Conservation (phyloP, 2,329 filamentous ascomycete genomes). For the Alternaria metachromatica region DNA sequence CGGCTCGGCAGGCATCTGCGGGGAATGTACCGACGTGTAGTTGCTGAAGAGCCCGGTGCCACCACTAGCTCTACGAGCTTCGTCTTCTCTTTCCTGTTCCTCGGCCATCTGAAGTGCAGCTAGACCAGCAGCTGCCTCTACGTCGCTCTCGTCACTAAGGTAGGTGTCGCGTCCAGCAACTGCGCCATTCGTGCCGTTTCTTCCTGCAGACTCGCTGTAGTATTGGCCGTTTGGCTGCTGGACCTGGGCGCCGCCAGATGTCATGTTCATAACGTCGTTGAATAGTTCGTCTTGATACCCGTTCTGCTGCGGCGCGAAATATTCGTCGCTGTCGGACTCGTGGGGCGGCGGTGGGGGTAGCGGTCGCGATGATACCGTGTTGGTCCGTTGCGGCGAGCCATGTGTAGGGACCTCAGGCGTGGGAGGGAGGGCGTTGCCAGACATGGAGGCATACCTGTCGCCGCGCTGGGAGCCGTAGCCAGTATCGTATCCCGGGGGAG, state of each 20-base stretch:
- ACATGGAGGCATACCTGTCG: slow-evolving; percentile 40
- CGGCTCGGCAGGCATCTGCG: slow-evolving; percentile 50
- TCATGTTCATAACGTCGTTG: slow-evolving; percentile 62
- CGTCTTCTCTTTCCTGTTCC: slow-evolving; percentile 70
- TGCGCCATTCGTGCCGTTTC: slow-evolving; percentile 56
- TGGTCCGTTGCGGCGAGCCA: slow-evolving; percentile 56
- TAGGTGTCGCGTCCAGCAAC: slow-evolving; percentile 40
- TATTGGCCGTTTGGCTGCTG: slow-evolving; percentile 43
- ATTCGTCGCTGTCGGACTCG: slow-evolving; percentile 53
- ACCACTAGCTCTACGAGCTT: slow-evolving; percentile 65
- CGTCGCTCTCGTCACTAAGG: slow-evolving; percentile 77
- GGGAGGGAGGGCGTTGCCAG: slow-evolving; percentile 50
- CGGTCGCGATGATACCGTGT: slow-evolving; percentile 63
- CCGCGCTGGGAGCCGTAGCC: slow-evolving; percentile 37
- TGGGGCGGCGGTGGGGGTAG: slow-evolving; percentile 68
- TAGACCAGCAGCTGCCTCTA: slow-evolving; percentile 83
- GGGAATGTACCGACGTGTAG: slow-evolving; percentile 51
- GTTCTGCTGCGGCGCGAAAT: slow-evolving; percentile 45
- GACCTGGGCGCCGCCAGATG: slow-evolving; percentile 39
- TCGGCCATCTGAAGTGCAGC: slow-evolving; percentile 86
- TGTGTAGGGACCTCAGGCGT: slow-evolving; percentile 61
- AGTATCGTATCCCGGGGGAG: slow-evolving; percentile 40
- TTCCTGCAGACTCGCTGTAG: slow-evolving; percentile 30
- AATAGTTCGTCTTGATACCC: slow-evolving; percentile 63
- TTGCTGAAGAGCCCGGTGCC: slow-evolving; percentile 60